These are phyloP conservation scores for Cucumis hystrix DNA, from an alignment of 306 rosid species.

Conservation along the genomic window DNA sequence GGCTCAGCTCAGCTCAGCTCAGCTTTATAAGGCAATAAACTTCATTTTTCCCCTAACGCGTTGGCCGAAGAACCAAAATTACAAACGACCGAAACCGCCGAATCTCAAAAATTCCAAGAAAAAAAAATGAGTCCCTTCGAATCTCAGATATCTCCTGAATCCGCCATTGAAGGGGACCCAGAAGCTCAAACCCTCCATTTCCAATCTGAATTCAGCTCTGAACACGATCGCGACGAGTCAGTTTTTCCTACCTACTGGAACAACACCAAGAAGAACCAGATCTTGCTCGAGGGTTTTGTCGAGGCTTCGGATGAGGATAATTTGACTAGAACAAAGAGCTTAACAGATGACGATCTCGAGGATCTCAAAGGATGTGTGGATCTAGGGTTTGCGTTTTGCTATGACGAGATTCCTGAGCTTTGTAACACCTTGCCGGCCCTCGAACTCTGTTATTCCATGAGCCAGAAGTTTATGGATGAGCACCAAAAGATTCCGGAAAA, in stretches of 20 bases:
- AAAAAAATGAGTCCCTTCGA: conserved; percentile 10
- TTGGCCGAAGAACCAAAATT: neutral
- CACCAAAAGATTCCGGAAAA: conserved; percentile 30
- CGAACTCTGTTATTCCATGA: conserved; percentile 73
- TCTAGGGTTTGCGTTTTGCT: conserved; percentile 84
- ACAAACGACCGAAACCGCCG: neutral
- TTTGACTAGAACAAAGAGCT: conserved; percentile 49
- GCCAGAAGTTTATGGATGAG: conserved; percentile 51
- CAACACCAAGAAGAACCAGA: conserved; percentile 16
- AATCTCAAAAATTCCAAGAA: neutral
- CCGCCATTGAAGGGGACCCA: neutral
- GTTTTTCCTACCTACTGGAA: conserved; percentile 2
- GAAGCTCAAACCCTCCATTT: neutral
- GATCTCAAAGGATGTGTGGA: conserved; percentile 80
- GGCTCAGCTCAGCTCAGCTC: neutral
- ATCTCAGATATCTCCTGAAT: conserved; percentile 12
- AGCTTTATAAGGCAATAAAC: neutral
- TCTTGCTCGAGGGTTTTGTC: conserved; percentile 56
- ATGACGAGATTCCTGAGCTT: conserved; percentile 79
- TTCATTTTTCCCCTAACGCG: neutral
- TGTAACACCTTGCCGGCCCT: conserved; percentile 82
- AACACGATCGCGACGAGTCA: neutral
- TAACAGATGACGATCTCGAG: conserved; percentile 73
- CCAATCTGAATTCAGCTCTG: neutral
- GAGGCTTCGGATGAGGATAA: conserved; percentile 39